A percentile compares a stretch with the other conserved stretches of the same genome.
phyloP scores from a whole-genome alignment of 805 yeast genomes.

The Priceomyces castillae region DNA sequence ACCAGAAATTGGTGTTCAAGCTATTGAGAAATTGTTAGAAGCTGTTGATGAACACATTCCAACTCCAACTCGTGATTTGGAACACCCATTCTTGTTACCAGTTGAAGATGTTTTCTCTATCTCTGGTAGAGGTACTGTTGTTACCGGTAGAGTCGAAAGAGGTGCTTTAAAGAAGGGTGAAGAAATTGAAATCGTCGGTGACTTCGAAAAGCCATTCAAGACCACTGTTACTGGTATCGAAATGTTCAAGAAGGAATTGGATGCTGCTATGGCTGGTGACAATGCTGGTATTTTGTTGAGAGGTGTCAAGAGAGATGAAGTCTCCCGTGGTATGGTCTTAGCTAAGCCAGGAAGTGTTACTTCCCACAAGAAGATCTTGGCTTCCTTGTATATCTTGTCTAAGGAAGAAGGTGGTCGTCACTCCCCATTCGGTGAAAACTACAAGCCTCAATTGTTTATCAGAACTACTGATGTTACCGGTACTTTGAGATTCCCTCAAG shows the following conservation, averaged over 20 bases:
- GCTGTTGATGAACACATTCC: conserved; percentile 95
- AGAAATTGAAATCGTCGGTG: conserved; percentile 96
- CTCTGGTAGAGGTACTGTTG: conserved; percentile 99
- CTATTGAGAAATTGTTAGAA: conserved; percentile 77
- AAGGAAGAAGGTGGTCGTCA: conserved; percentile 99
- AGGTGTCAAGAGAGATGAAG: conserved; percentile 97
- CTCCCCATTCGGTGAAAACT: conserved; percentile 94
- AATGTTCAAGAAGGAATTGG: conserved; percentile 99
- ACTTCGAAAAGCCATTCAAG: conserved; percentile 80
- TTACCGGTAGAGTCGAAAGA: conserved; percentile 98
- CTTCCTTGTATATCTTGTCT: conserved; percentile 87
- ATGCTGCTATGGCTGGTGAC: conserved; percentile 98
- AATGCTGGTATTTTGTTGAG: conserved; percentile 96
- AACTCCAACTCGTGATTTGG: conserved; percentile 94
- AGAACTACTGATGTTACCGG: conserved; percentile 96
- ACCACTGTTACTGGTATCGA: conserved; percentile 97
- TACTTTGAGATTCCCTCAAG: conserved; percentile 82
- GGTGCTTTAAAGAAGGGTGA: conserved; percentile 97
- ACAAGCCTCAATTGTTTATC: conserved; percentile 96
- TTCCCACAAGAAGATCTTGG: conserved; percentile 91
- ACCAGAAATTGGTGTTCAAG: conserved; percentile 89
- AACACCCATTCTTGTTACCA: conserved; percentile 95
- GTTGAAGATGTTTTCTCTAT: conserved; percentile 97
- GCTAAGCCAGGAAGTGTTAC: conserved; percentile 89
- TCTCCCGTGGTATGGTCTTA: conserved; percentile 95